Conservation (phyloP, 495 filamentous ascomycete genomes). For the Gamarada debralockiae region DNA sequence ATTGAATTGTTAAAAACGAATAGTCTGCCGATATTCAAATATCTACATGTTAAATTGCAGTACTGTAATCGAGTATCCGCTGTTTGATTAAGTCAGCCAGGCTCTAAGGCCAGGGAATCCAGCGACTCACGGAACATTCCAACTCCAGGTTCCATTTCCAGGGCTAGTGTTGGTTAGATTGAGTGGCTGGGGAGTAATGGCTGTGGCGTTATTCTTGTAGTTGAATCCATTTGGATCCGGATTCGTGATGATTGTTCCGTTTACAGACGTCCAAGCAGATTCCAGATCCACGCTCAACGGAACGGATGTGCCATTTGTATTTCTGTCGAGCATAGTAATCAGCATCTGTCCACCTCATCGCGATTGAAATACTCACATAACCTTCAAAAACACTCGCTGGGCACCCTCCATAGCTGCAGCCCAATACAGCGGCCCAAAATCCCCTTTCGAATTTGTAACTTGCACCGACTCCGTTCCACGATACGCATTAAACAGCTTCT, state of each 20-base stretch:
- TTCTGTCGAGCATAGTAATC: neutral
- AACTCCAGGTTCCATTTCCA: slow-evolving; percentile 5
- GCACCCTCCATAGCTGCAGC: slow-evolving; percentile 14
- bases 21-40: no score
- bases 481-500: slow-evolving; percentile 25
- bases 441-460: slow-evolving; percentile 17
- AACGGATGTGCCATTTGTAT: slow-evolving; percentile 6
- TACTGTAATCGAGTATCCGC: slow-evolving; percentile 1
- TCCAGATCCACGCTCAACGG: slow-evolving; percentile 3
- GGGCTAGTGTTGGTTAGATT: slow-evolving; percentile 1
- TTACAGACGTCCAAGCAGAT: slow-evolving; percentile 5
- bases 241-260: slow-evolving; percentile 10
- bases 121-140: slow-evolving; percentile 16
- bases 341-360: no score
- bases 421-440: slow-evolving; percentile 26
- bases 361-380: slow-evolving; percentile 14
- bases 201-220: slow-evolving; percentile 17
- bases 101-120: no score
- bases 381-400: slow-evolving; percentile 11
- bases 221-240: slow-evolving; percentile 8
- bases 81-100: no score
- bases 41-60: neutral
- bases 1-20: no score
- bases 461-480: slow-evolving; percentile 20
- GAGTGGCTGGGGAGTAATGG: slow-evolving; percentile 6